Base-by-base conservation (phyloP, 306 rosid genomes). In the Fagus sylvatica region DNA sequence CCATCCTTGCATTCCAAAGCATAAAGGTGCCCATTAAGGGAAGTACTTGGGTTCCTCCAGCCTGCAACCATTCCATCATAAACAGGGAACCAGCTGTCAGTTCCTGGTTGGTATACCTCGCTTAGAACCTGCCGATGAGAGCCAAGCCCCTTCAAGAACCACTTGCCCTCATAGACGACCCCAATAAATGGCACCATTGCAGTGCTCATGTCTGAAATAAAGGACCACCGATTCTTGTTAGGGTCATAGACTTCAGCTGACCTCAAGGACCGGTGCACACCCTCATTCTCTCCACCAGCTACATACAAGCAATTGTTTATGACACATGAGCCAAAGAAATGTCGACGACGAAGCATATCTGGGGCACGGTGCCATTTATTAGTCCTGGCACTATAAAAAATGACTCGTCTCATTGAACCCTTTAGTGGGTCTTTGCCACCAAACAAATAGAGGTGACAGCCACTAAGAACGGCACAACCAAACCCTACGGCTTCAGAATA, bases 281-380 rank as follows among this genome's bases (percentile, higher is more conserved):
- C 97, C 80, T 88, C 93, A 73, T 85, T 87, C 88, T 92, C 96
- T 72, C 97, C 97, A 19, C 97, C 97, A 46, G 96, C 97, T 46
- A 92, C 97, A 80, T 87, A 92, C 74, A 92, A 75, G 83, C 97
- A 92, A 79, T 92, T 92, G 83, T 90, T 92, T 80, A 92, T 92
- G 70, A 92, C 96, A 39, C 97, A 92, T 0, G 90, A 90, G 59
- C 96, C 97, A 80, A 90, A 92, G 57, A 92, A 88, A 73, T 92
- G 96, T 37, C 97, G 85, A 82, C 97, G 82, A 5, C 96, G 92
- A 77, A 90, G 97, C 97, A 92, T 92, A 74, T 92, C 97, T 0
- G 97, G 97, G 75, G 91, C 96, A 49, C 97, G 97, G 82, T 92
- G 92, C 97, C 97, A 92, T 84, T 92, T 92, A 80, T 92, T 92